phyloP scores from a whole-genome alignment of 176 grass and related monocot genomes.

The Eragrostis nindensis region DNA sequence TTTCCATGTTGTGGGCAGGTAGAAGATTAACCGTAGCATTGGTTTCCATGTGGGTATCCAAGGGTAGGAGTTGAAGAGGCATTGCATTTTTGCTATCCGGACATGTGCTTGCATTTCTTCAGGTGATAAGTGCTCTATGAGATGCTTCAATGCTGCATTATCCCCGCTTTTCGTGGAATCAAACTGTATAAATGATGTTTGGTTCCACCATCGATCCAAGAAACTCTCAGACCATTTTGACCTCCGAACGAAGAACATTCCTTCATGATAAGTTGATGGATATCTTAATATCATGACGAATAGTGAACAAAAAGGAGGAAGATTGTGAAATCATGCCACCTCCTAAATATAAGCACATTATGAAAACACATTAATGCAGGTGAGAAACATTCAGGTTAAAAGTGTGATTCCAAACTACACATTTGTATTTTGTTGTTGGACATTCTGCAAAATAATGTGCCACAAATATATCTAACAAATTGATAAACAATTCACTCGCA shows the following conservation, averaged over 20 bases:
- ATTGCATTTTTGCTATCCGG: slow-evolving; percentile 71
- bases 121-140: slow-evolving; percentile 53
- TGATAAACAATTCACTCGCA: neutral
- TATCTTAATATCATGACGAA: slow-evolving; percentile 16
- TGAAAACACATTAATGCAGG: neutral
- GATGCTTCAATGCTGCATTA: slow-evolving; percentile 71
- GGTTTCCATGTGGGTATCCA: slow-evolving; percentile 66
- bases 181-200: slow-evolving; percentile 82
- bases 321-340: neutral
- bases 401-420: neutral
- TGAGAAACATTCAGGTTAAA: slow-evolving; percentile 1
- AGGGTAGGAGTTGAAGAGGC: slow-evolving; percentile 94
- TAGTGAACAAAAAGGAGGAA: neutral
- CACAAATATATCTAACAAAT: neutral
- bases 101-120: slow-evolving; percentile 66
- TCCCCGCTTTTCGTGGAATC: slow-evolving; percentile 82
- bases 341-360: neutral
- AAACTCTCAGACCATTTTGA: slow-evolving; percentile 77
- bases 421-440: neutral
- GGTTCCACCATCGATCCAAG: slow-evolving; percentile 85
- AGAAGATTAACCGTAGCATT: slow-evolving; percentile 52
- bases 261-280: slow-evolving; percentile 41
- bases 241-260: slow-evolving; percentile 74
- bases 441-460: neutral
- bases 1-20: slow-evolving; percentile 67